These are phyloP conservation scores for Metschnikowia gruessii DNA, from an alignment of 805 yeast genomes.

Conservation along the genomic window DNA sequence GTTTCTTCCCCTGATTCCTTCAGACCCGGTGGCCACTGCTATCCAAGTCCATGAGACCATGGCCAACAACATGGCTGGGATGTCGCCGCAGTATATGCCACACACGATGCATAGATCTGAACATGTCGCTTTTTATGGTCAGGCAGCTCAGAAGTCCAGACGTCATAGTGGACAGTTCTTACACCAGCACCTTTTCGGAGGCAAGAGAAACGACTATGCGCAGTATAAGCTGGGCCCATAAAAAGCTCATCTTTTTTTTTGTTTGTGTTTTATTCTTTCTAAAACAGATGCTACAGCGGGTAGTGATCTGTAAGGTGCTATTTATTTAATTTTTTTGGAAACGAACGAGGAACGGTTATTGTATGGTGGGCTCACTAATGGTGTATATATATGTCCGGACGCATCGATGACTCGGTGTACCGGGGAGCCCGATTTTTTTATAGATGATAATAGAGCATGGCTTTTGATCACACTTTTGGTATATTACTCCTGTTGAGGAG, in stretches of 20 bases:
- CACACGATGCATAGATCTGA: slow-evolving; percentile 14
- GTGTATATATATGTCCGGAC: slow-evolving; percentile 2
- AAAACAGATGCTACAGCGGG: background rate
- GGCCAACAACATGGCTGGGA: slow-evolving; percentile 8
- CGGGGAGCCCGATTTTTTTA: background rate
- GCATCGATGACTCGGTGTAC: background rate
- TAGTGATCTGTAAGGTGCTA: background rate
- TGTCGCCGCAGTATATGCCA: slow-evolving; percentile 10
- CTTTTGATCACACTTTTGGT: background rate
- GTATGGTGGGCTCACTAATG: background rate
- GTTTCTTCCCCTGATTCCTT: slow-evolving; percentile 41
- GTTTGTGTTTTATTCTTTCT: background rate
- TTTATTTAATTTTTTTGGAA: background rate
- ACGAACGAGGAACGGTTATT: background rate
- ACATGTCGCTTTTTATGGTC: slow-evolving; percentile 15
- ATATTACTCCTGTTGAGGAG: background rate
- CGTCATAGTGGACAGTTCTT: slow-evolving; percentile 19
- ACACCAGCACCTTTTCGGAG: slow-evolving; percentile 20
- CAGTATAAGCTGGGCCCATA: slow-evolving; percentile 18
- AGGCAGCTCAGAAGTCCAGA: slow-evolving; percentile 15
- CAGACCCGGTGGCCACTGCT: slow-evolving; percentile 18
- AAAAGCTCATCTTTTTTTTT: background rate
- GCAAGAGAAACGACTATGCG: slow-evolving; percentile 19
- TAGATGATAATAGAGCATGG: slow-evolving; percentile 2
- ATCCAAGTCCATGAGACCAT: slow-evolving; percentile 18